These are phyloP conservation scores for Ceratobasidium sp. DNA, from an alignment of 1,284 basidiomycete genomes.

Conservation along the genomic window DNA sequence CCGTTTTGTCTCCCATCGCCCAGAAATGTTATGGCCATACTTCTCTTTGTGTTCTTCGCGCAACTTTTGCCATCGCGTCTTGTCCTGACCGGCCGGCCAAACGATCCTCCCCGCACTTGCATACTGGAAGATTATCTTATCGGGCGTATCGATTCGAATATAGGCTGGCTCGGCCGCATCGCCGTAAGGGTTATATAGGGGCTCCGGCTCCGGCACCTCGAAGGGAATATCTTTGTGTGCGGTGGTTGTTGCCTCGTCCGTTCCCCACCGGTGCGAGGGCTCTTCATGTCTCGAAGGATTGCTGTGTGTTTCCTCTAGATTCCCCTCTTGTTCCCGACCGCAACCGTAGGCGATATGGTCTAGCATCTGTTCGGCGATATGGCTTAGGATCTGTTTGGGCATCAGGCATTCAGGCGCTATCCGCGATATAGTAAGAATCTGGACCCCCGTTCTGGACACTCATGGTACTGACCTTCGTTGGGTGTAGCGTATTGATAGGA, in stretches of 20 bases:
- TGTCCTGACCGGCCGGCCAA: background rate
- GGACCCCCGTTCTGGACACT: too few species aligned
- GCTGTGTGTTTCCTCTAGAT: too few species aligned
- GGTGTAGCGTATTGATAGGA: too few species aligned
- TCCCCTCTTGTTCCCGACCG: too few species aligned
- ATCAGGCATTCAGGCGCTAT: too few species aligned
- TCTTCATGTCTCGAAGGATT: background rate
- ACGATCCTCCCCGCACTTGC: background rate
- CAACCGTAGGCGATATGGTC: too few species aligned
- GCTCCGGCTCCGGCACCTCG: background rate
- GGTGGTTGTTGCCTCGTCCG: background rate
- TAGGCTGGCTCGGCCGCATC: background rate
- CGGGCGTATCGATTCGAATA: background rate
- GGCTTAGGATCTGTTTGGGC: too few species aligned
- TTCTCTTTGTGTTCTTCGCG: background rate
- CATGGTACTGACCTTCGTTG: too few species aligned
- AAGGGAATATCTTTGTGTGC: background rate
- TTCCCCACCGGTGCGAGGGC: background rate
- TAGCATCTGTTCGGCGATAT: too few species aligned
- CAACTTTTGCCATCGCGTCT: background rate
- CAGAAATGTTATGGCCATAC: background rate
- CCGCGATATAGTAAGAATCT: too few species aligned
- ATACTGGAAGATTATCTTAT: background rate
- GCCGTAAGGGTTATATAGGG: background rate
- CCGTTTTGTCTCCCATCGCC: background rate